Evolutionary conservation across 2,329 filamentous ascomycete genomes (phyloP), one percentile per base, ranked within the genome.

Genomic region (Rhynchosporium graminicola): DNA sequence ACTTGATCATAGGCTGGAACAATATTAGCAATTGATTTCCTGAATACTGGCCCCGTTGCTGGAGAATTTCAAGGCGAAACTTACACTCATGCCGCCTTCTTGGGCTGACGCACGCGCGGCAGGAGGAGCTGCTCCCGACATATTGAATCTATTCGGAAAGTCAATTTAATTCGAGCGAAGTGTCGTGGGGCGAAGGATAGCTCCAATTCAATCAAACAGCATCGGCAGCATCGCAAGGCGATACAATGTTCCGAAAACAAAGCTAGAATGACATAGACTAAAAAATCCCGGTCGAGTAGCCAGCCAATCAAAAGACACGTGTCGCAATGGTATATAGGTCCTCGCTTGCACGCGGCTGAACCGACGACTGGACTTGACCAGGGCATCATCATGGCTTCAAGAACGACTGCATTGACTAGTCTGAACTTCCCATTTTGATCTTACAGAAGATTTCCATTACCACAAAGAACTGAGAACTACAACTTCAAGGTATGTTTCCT

Each of bases 51-150:
- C 20, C 20, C 20, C 20, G 1, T 20, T 20, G 20, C 20, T 20
- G 28, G 47, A 13, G 28, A 10, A 33, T 2, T 33, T 33, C 6
- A 7, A 33, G 9, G 13, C 45, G 38, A 36, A 54, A 65, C 71
- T 64, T 68, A 76, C 74, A 63, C 68, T 72, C 63, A 74, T 67
- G 33, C 72, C 72, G 46, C 70, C 63, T 51, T 71, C 64, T 51
- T 73, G 68, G 40, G 70, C 69, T 56, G 66, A 66, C 38, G 69
- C 72, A 64, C 60, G 70, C 26, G 69, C 71, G 62, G 70, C 68
- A 57, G 70, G 67, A 45, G 71, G 73, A 61, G 69, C 73, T 63
- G 65, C 66, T 57, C 66, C 67, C 68, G 69, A 68, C 74, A 75
- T 75, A 8, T 65, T 74, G 66, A 65, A 59, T 28, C 46, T 66